Conservation (phyloP, 495 filamentous ascomycete species). For the Neurospora sp. region DNA sequence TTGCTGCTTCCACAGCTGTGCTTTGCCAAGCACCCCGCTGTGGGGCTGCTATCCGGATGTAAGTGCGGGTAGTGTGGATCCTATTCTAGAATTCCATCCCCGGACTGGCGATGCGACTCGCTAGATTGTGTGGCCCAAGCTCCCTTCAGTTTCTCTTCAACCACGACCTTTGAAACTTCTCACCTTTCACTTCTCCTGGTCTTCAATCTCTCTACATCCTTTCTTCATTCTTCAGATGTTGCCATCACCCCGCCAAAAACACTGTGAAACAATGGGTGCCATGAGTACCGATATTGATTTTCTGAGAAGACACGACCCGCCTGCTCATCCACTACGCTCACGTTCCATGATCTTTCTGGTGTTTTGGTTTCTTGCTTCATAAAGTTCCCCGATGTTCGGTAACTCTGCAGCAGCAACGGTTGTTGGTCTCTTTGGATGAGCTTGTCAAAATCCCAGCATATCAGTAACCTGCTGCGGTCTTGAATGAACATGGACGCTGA, state of each 20-base stretch:
- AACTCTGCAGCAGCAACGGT: neutral
- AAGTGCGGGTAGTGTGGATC: neutral
- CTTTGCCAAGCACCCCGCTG: neutral
- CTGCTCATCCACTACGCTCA: neutral
- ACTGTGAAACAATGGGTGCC: neutral
- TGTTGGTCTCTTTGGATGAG: neutral
- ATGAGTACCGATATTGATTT: neutral
- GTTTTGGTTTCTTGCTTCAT: too few relatives aligned
- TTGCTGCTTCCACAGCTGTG: neutral
- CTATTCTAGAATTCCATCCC: neutral
- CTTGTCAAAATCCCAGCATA: neutral
- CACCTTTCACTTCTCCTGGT: neutral
- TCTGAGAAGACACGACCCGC: neutral
- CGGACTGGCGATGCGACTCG: neutral
- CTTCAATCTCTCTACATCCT: neutral
- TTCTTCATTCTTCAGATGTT: neutral
- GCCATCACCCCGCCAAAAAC: too few relatives aligned
- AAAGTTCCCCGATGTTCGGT: neutral
- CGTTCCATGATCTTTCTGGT: neutral
- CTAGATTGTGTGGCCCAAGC: neutral
- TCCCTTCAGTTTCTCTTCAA: neutral
- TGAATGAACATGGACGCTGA: neutral
- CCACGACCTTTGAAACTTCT: neutral
- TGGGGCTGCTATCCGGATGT: neutral
- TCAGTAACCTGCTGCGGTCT: neutral